Evolutionary conservation across 75 land plant species (phyloP).

Genomic region (Selaginella moellendorffii): DNA sequence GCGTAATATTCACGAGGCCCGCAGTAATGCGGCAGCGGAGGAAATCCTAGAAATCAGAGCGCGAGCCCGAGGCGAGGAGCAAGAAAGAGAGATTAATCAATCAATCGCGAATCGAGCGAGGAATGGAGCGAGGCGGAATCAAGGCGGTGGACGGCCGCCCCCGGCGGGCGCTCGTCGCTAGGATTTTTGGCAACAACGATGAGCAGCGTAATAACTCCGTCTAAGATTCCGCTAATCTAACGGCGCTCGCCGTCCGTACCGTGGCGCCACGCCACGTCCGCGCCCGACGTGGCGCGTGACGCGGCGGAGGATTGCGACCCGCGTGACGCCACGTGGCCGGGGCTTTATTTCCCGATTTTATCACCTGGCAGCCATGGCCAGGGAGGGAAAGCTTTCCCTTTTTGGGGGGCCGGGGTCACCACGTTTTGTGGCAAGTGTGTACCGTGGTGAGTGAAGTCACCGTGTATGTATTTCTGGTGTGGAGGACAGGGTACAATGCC

Average conservation of each 20-base stretch:
- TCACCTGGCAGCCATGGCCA: not conserved
- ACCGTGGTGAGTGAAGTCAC: not conserved
- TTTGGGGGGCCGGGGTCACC: not conserved
- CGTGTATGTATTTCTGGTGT: not conserved
- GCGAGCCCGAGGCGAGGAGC: not conserved
- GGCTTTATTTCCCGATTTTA: not conserved
- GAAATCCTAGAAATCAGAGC: not conserved
- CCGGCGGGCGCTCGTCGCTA: not conserved
- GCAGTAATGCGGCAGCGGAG: too few relatives aligned
- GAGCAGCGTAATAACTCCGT: not conserved
- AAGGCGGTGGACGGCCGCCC: not conserved
- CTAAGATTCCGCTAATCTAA: not conserved
- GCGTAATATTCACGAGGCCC: not conserved
- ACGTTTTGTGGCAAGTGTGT: not conserved
- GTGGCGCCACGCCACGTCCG: not conserved
- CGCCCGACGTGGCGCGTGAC: not conserved
- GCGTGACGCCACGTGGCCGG: not conserved
- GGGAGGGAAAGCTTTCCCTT: not conserved
- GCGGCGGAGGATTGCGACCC: not conserved
- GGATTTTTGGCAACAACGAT: too few relatives aligned
- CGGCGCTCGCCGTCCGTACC: too few relatives aligned
- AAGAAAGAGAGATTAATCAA: not conserved
- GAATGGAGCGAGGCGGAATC: not conserved
- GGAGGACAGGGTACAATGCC: too few relatives aligned
- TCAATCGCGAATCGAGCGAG: not conserved